Base-by-base conservation (phyloP, 805 yeast genomes). In the Cephaloascus fragrans region DNA sequence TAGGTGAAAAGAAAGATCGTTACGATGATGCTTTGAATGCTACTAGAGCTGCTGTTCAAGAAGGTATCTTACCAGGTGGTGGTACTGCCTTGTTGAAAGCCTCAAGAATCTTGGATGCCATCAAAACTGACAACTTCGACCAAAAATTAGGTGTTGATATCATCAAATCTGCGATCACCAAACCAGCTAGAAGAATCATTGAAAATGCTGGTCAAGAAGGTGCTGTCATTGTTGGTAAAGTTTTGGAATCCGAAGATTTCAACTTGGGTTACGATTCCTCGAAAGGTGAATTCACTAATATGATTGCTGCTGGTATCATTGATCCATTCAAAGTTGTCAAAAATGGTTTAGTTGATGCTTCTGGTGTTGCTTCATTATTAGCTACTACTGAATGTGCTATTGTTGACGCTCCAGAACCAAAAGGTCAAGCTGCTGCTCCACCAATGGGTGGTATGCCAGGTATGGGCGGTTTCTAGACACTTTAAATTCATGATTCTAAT, bases 341-440 rank as follows among this genome's bases (percentile, higher is more conserved):
- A 73, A 80, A 86, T 54, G 97, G 97, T 45, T 73, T 93, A 56
- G 86, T 86, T 41, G 97, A 93, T 56, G 97, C 98, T 45, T 76
- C 95, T 37, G 96, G 97, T 71, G 97, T 93, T 46, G 97, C 98
- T 36, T 87, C 96, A 23, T 73, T 93, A 61, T 75, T 93, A 62
- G 97, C 97, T 47, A 90, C 97, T 43, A 90, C 98, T 47, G 98
- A 93, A 71, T 94, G 96, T 63, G 97, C 97, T 47, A 86, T 93
- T 56, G 96, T 88, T 43, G 96, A 84, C 52, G 96, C 94, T 47
- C 95, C 97, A 53, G 82, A 78, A 64, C 93, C 90, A 55, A 67
- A 71, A 66, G 67, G 66, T 47, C 55, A 74, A 34, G 63, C 75
- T 41, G 64, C 77, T 42, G 66, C 77, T 39, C 68, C 82, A 48